Conservation (phyloP, 345 rosid species). For the Brassica incana region DNA sequence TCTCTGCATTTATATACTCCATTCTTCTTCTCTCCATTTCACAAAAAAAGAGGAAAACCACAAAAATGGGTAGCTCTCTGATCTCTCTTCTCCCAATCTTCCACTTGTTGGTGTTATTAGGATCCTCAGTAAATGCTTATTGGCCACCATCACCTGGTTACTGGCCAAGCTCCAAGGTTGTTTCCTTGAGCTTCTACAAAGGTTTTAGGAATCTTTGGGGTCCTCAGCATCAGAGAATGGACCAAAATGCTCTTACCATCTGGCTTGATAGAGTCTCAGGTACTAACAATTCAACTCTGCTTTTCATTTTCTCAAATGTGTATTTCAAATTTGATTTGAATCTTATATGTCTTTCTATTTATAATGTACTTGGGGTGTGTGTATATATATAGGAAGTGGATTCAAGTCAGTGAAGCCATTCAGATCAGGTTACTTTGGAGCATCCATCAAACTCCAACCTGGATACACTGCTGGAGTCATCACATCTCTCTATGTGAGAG, state of each 20-base stretch:
- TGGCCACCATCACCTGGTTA: constrained; percentile 92
- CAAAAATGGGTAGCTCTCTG: background rate
- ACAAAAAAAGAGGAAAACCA: background rate
- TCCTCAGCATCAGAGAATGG: constrained; percentile 65
- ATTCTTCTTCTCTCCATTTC: background rate
- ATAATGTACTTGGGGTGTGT: background rate
- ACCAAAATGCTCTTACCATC: constrained; percentile 64
- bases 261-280: constrained; percentile 93
- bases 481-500: constrained; percentile 87
- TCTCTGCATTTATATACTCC: background rate
- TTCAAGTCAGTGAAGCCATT: constrained; percentile 80
- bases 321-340: background rate
- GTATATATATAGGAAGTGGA: constrained; percentile 63
- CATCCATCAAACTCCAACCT: constrained; percentile 79
- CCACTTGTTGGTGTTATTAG: background rate
- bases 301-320: background rate
- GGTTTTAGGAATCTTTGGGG: constrained; percentile 93
- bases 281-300: constrained; percentile 21
- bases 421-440: constrained; percentile 89
- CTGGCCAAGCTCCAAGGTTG: constrained; percentile 83
- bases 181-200: constrained; percentile 59
- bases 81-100: background rate
- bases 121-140: background rate
- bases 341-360: background rate
- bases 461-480: constrained; percentile 97